Base-by-base conservation (phyloP, 73 alveolate species). In the Paramecium sexaurelia region DNA sequence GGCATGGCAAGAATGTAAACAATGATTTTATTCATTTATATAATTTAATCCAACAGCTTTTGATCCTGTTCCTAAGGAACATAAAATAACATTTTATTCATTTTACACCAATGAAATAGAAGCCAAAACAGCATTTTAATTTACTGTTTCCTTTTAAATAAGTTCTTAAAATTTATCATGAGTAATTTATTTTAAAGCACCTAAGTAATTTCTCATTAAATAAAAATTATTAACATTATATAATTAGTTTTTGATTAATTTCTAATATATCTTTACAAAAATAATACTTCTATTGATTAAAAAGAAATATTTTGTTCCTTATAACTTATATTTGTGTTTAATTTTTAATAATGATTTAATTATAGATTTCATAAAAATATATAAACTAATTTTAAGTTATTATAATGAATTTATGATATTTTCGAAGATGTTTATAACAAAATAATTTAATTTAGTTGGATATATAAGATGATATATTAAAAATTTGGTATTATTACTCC, bases 1-100 rank as follows among this genome's bases (percentile, higher is more conserved):
- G 5, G 86, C 86, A 71, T 71, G 86, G 17, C 86, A 71, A 71
- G 35, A 19, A 36, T 71, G 86, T 33, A 71, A 36, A 33, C 55
- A 33, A 71, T 71, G 43, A 27, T 61, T 61, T 26, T 40, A 32
- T 35, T 71, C 86, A 27, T 71, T 35, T 11, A 71, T 19, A 27
- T 71, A 24, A 33, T 71, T 71, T 35, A 35, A 35, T 32, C 86
- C 86, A 3, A 71, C 86, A 9, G 86, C 86, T 36, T 71, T 71
- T 27, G 86, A 27, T 33, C 86, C 86, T 27, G 86, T 71, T 71
- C 86, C 86, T 17, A 71, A 71, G 13, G 86, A 71, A 36, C 86
- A 71, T 6, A 71, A 22, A 27, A 71, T 71, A 15, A 71, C 27
- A 20, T 51, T 17, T 71, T 71, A 0, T 15, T 71, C 86, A 35